A percentile compares a stretch with the other conserved stretches of the same genome.
These are phyloP conservation scores for Aspergillus sp. DNA, from an alignment of 2,329 filamentous ascomycete genomes.

Conservation along the genomic window DNA sequence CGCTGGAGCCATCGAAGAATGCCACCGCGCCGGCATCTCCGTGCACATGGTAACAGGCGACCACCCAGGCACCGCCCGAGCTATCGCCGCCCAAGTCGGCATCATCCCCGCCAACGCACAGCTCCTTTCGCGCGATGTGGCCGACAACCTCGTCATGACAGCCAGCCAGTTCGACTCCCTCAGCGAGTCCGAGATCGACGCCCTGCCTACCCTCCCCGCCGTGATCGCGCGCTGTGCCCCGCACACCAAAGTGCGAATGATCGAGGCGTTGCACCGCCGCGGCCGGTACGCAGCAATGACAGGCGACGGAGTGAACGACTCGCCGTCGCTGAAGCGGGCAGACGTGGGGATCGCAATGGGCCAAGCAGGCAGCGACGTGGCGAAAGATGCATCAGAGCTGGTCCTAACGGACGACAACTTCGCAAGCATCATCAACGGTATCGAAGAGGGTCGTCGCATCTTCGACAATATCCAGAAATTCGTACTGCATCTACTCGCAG, in stretches of 20 bases:
- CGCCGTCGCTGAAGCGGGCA: constrained; percentile 75
- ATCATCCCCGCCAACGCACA: constrained; percentile 69
- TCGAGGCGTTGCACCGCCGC: constrained; percentile 61
- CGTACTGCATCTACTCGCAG: constrained; percentile 73
- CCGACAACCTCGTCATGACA: constrained; percentile 71
- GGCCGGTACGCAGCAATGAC: constrained; percentile 82
- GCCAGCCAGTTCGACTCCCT: constrained; percentile 78
- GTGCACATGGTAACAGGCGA: constrained; percentile 87
- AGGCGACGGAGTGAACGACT: constrained; percentile 86
- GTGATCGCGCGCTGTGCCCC: constrained; percentile 63
- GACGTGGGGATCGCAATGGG: constrained; percentile 92
- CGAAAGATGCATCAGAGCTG: constrained; percentile 68
- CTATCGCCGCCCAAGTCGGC: constrained; percentile 76
- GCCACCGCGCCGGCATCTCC: constrained; percentile 71
- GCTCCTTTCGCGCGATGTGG: constrained; percentile 61
- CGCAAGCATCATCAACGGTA: constrained; percentile 79
- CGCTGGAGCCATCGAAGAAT: constrained; percentile 68
- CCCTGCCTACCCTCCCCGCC: constrained; percentile 55
- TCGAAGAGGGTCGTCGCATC: constrained; percentile 80
- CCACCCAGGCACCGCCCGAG: constrained; percentile 74
- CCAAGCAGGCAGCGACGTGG: constrained; percentile 75
- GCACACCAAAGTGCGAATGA: constrained; percentile 79
- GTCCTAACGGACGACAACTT: constrained; percentile 82
- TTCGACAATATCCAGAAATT: constrained; percentile 92
- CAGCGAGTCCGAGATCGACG: constrained; percentile 70